Percentiles rank a stretch among this genome's conserved stretches.
These are phyloP conservation scores for Neonectria coccinea DNA, from an alignment of 2,329 filamentous ascomycete species.

Conservation along the genomic window DNA sequence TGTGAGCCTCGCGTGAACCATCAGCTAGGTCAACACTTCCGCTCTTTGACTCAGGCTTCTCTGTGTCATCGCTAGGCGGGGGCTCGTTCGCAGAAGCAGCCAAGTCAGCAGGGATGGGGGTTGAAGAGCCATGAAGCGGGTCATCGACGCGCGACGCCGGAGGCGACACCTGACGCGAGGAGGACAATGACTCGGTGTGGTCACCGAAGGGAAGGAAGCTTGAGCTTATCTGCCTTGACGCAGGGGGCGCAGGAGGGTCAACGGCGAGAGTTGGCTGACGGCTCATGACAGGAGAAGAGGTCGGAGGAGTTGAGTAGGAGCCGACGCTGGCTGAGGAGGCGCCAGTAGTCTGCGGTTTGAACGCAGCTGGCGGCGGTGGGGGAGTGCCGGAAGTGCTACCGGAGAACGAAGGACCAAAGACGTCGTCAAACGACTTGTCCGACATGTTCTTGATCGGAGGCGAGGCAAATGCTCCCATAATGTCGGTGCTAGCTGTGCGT, in stretches of 20 bases:
- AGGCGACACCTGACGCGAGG: constrained; percentile 82
- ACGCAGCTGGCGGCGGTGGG: constrained; percentile 55
- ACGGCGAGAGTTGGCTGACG: constrained; percentile 69
- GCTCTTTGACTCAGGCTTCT: constrained; percentile 48
- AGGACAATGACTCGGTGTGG: constrained; percentile 76
- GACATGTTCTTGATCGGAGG: constrained; percentile 61
- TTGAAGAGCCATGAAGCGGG: constrained; percentile 51
- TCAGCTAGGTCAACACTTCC: constrained; percentile 44
- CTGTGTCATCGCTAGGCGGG: constrained; percentile 53
- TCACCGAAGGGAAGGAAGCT: constrained; percentile 78
- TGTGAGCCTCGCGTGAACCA: constrained; percentile 30
- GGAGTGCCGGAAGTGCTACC: constrained; percentile 57
- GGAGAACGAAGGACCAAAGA: constrained; percentile 80
- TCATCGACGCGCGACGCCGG: constrained; percentile 70
- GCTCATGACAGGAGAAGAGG: constrained; percentile 73
- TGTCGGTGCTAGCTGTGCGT: constrained; percentile 71
- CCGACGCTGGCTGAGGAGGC: constrained; percentile 65
- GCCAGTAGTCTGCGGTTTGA: constrained; percentile 68
- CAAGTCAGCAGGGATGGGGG: constrained; percentile 43
- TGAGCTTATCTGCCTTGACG: constrained; percentile 82
- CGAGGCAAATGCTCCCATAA: constrained; percentile 66
- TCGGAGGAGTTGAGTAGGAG: constrained; percentile 65
- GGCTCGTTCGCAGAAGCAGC: constrained; percentile 36
- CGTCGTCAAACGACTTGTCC: constrained; percentile 83
- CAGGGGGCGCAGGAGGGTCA: constrained; percentile 73